These are phyloP conservation scores for Paracorniculantispora psalliotae DNA, from an alignment of 2,329 filamentous ascomycete genomes.

Conservation along the genomic window DNA sequence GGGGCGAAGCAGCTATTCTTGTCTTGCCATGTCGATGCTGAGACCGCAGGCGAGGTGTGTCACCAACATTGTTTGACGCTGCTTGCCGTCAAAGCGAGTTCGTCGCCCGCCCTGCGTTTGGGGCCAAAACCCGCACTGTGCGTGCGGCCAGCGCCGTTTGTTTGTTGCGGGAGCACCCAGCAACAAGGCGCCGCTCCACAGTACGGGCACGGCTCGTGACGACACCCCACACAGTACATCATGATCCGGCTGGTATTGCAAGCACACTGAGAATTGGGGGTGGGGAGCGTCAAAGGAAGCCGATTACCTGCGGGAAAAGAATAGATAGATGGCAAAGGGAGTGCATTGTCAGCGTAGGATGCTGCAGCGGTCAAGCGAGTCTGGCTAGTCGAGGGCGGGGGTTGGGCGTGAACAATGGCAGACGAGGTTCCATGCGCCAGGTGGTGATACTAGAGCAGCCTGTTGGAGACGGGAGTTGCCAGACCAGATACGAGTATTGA, in stretches of 20 bases:
- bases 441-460: no score
- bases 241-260: background rate
- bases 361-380: background rate
- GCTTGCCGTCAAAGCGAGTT: background rate
- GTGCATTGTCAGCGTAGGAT: background rate
- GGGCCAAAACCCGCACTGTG: background rate
- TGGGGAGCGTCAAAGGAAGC: background rate
- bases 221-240: constrained; percentile 1
- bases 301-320: no score
- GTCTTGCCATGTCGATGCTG: background rate
- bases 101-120: background rate
- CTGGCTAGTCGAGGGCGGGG: no score
- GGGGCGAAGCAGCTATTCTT: background rate
- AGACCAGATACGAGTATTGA: no score
- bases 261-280: background rate
- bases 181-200: background rate
- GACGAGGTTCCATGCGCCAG: no score
- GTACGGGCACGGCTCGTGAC: background rate
- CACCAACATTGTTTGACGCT: constrained; percentile 1
- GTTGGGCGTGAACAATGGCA: no score
- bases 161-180: background rate
- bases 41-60: background rate
- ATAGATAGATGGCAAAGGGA: no score
- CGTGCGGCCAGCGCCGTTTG: background rate
- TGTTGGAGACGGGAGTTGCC: no score